A percentile compares a stretch with the other conserved stretches of the same genome.
Conservation (phyloP, 2,329 filamentous ascomycete genomes). For the Pseudocercospora fuligena region DNA sequence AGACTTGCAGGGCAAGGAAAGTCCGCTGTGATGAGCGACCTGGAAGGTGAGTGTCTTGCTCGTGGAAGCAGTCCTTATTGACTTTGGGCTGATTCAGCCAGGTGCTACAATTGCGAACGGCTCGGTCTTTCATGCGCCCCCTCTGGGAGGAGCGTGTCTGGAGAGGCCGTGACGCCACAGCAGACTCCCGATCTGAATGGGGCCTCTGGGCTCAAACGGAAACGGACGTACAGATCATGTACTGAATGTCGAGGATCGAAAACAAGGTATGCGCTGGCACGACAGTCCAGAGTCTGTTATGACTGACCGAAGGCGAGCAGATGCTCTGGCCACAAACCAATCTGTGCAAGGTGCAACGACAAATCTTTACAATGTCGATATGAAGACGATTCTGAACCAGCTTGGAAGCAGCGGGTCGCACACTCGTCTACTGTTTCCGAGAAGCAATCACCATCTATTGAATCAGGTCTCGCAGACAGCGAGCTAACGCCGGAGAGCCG, state of each 20-base stretch:
- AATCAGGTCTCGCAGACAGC: conserved; percentile 14
- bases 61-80: not conserved
- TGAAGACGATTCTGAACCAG: conserved; percentile 32
- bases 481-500: conserved; percentile 20
- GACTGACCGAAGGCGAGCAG: conserved; percentile 1
- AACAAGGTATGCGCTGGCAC: conserved; percentile 9
- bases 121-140: conserved; percentile 30
- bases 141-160: conserved; percentile 15
- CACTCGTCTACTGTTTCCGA: conserved; percentile 7
- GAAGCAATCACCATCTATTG: conserved; percentile 15
- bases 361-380: conserved; percentile 30
- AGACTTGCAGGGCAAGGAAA: conserved; percentile 33
- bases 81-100: not conserved
- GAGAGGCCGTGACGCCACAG: conserved; percentile 5
- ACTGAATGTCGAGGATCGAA: conserved; percentile 30
- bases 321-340: conserved; percentile 32
- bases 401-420: conserved; percentile 32
- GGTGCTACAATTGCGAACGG: conserved; percentile 32
- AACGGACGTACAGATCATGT: conserved; percentile 32
- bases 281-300: not conserved
- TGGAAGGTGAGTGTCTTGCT: conserved; percentile 15
- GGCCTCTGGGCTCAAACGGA: conserved; percentile 28
- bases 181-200: not conserved
- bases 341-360: conserved; percentile 29
- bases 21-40: conserved; percentile 31